phyloP scores from a whole-genome alignment of 2,329 filamentous ascomycete species.

The Myotisia sp. region DNA sequence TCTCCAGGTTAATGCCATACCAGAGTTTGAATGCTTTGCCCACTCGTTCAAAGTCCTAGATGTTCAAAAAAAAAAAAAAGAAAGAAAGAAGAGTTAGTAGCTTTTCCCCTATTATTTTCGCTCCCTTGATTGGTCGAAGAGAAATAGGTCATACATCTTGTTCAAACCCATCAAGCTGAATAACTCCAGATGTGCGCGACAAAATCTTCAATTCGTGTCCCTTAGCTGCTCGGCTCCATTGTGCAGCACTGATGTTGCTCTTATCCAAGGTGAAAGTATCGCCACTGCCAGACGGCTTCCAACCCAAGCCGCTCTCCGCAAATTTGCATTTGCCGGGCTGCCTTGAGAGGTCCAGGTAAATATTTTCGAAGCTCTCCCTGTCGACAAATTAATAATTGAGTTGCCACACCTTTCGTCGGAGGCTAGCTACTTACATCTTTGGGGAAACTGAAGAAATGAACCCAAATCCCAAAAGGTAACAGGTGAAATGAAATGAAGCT shows the following conservation, averaged over 20 bases:
- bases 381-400: constrained; percentile 6
- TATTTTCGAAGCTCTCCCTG: constrained; percentile 91
- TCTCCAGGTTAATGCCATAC: constrained; percentile 88
- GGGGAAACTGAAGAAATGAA: not conserved
- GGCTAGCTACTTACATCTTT: not conserved
- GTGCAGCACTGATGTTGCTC: constrained; percentile 68
- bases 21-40: constrained; percentile 93
- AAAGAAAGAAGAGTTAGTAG: too few relatives aligned
- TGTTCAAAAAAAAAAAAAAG: too few relatives aligned
- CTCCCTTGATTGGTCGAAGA: too few relatives aligned
- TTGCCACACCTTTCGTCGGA: not conserved
- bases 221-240: constrained; percentile 87
- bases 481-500: too few relatives aligned
- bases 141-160: constrained; percentile 54
- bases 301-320: constrained; percentile 84
- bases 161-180: constrained; percentile 89
- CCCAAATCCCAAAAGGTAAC: not conserved
- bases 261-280: constrained; percentile 89
- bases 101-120: too few relatives aligned
- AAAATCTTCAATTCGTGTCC: constrained; percentile 90
- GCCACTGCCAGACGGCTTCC: constrained; percentile 77
- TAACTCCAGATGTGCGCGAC: constrained; percentile 66
- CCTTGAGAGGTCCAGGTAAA: constrained; percentile 90
- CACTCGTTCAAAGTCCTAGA: constrained; percentile 75
- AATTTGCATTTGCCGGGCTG: constrained; percentile 87